phyloP scores from a whole-genome alignment of 768 basidiomycete species.

The Macrolepiota dolichaula region DNA sequence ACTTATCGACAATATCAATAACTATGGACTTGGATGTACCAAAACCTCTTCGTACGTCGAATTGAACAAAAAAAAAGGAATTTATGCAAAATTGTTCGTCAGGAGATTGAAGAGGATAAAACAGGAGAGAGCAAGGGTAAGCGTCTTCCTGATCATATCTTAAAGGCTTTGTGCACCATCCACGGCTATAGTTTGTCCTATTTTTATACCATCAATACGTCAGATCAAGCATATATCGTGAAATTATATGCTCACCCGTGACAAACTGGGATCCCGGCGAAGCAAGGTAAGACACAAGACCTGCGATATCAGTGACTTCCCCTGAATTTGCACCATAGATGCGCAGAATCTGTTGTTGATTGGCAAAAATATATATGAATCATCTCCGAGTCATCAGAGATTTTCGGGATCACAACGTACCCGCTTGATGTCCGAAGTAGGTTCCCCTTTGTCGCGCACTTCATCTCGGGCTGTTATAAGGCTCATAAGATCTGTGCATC shows the following conservation, averaged over 20 bases:
- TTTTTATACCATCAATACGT: background rate
- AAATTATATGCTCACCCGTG: constrained; percentile 3
- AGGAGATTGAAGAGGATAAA: too few relatives aligned
- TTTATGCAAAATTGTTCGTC: too few relatives aligned
- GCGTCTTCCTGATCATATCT: background rate
- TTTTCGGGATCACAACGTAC: background rate
- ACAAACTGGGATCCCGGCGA: constrained; percentile 12
- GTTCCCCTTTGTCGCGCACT: background rate
- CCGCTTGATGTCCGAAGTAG: background rate
- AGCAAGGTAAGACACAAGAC: constrained; percentile 19
- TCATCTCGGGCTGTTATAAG: background rate
- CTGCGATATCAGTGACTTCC: constrained; percentile 14
- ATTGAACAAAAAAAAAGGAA: too few relatives aligned
- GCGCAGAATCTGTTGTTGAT: background rate
- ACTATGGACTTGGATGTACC: too few relatives aligned
- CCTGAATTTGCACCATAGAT: background rate
- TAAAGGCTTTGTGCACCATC: background rate
- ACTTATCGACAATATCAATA: too few relatives aligned
- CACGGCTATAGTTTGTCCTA: constrained; percentile 1
- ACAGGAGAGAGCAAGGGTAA: too few relatives aligned
- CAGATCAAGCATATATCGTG: background rate
- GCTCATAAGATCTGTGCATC: background rate
- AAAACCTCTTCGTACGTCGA: too few relatives aligned
- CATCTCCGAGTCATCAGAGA: too few relatives aligned
- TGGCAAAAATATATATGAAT: background rate